A percentile compares a stretch with the other conserved stretches of the same genome.
phyloP scores from a whole-genome alignment of 2,329 filamentous ascomycete genomes.

The Lachnellula willkommii region DNA sequence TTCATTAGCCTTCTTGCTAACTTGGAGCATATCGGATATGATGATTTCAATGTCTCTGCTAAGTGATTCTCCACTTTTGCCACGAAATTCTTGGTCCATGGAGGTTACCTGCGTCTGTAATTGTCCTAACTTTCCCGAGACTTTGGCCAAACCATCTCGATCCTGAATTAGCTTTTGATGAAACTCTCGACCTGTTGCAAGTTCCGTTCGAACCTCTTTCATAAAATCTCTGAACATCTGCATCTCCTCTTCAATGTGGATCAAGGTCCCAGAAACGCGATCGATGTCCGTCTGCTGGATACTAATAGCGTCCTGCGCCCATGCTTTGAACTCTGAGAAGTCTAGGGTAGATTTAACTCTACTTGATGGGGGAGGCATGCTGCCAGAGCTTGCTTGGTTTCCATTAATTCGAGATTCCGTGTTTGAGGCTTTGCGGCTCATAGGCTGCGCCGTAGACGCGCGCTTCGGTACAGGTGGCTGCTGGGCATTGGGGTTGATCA shows the following conservation, averaged over 20 bases:
- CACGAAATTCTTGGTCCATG: not conserved
- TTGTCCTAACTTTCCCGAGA: constrained; percentile 7
- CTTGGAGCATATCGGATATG: constrained; percentile 15
- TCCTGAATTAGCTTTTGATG: constrained; percentile 3
- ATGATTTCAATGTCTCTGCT: constrained; percentile 18
- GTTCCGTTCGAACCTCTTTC: constrained; percentile 23
- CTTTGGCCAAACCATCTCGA: constrained; percentile 7
- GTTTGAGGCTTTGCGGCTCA: not conserved
- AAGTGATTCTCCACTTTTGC: constrained; percentile 8
- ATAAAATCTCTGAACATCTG: constrained; percentile 28
- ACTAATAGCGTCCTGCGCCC: constrained; percentile 24
- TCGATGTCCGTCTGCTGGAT: constrained; percentile 29
- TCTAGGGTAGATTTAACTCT: not conserved
- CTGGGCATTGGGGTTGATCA: constrained; percentile 11
- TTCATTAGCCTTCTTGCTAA: constrained; percentile 23
- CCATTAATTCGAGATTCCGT: not conserved
- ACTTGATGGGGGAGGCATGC: not conserved
- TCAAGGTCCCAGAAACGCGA: constrained; percentile 23
- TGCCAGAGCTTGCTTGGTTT: not conserved
- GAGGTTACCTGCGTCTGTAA: constrained; percentile 7
- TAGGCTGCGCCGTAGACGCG: constrained; percentile 12
- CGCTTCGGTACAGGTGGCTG: not conserved
- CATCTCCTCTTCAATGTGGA: constrained; percentile 27
- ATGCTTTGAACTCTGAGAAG: constrained; percentile 18
- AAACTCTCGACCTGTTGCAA: constrained; percentile 10